Base-by-base conservation (phyloP, 1,139 yeast genomes). In the Pichia cactophila region DNA sequence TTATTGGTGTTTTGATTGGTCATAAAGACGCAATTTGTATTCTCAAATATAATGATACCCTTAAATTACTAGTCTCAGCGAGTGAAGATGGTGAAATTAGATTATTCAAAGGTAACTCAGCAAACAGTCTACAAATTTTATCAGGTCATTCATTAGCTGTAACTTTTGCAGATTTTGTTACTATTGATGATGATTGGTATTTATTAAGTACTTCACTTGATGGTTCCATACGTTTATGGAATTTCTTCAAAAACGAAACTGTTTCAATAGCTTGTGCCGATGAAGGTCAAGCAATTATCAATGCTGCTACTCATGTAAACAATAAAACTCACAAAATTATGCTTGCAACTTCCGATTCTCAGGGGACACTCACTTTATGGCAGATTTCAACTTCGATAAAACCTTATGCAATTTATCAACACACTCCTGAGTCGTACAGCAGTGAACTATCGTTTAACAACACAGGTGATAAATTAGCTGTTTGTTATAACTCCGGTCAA, bases 1-100 rank as follows among this genome's bases (percentile, higher is more conserved):
- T 86, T 0, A 65, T 82, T 2, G 87, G 92, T 4, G 71, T 74
- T 43, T 72, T 88, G 45, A 63, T 75, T 26, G 96, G 96, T 1
- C 96, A 88, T 61, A 71, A 75, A 12, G 77, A 79, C 47, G 71
- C 80, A 1, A 75, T 86, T 14, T 74, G 86, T n/a, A 68, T 69
- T 4, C 69, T 86, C 16, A 66, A 68, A 41, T 86, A 83, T 62
- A 80, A 83, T 57, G 56, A 64, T 2, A 62, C 65, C 2, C 69
- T 77, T 5, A 79, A 77, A 55, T 64, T 83, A 41, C 70, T 89
- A 43, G 81, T 88, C 1, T 80, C 90, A 1, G 81, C 86, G 14
- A 81, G 94, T 2, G 95, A 86, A 61, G 96, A 89, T 61, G 75
- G 78, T 50, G 69, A 77, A 0, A 72, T 88, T 11, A 77, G 87